Evolutionary conservation across 768 basidiomycete genomes (phyloP).

Genomic region (Symmetrospora coprosmae): DNA sequence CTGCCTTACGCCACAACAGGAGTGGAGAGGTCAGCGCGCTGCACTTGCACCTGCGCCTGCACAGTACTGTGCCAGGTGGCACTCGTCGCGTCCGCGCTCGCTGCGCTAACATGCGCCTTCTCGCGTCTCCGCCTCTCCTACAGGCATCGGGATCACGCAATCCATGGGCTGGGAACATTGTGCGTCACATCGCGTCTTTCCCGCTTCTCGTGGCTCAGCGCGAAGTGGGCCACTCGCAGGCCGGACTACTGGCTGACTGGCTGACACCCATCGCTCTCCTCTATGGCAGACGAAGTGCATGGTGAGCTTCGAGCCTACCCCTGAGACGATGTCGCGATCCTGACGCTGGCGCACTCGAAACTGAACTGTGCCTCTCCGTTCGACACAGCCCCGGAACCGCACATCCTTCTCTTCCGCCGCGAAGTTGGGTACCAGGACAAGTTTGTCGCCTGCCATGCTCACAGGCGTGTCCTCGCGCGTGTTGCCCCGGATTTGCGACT

Average conservation of each 20-base stretch:
- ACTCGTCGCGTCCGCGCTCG: not conserved
- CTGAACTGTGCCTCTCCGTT: too few species aligned
- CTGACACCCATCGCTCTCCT: not conserved
- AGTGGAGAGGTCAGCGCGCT: constrained; percentile 9
- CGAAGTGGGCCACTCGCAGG: too few species aligned
- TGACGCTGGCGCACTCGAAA: too few species aligned
- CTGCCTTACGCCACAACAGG: not conserved
- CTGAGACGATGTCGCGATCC: not conserved
- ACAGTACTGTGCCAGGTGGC: not conserved
- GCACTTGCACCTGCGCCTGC: not conserved
- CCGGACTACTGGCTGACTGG: not conserved
- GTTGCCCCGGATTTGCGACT: not conserved
- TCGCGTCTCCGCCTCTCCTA: not conserved
- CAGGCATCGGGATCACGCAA: constrained; percentile 22
- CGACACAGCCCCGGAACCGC: constrained; percentile 7
- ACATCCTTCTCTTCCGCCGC: constrained; percentile 19
- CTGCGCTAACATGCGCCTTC: too few species aligned
- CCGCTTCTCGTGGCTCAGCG: too few species aligned
- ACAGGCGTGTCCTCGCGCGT: not conserved
- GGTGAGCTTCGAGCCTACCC: not conserved
- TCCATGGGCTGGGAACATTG: constrained; percentile 20
- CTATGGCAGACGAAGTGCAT: not conserved
- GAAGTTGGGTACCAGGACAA: constrained; percentile 14
- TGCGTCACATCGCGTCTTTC: too few species aligned
- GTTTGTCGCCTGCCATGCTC: not conserved